Conservation (phyloP, 1,139 yeast genomes). For the Debaryomycetaceae sp. region DNA sequence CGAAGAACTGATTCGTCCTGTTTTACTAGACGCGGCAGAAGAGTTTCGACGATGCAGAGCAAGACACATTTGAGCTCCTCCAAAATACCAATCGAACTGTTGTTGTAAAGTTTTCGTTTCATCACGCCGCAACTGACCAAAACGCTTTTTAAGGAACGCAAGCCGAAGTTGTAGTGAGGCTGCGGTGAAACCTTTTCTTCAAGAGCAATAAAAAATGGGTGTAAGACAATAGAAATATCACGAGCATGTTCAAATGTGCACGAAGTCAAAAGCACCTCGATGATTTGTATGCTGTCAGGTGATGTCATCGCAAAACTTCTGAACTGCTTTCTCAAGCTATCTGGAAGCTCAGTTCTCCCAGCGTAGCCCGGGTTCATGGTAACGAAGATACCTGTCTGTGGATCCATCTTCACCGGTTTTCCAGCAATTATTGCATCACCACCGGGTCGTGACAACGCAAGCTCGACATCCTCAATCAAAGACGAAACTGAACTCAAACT, state of each 20-base stretch:
- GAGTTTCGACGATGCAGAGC: conserved; percentile 45
- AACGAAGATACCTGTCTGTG: conserved; percentile 65
- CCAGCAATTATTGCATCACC: conserved; percentile 38
- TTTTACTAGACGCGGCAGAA: conserved; percentile 53
- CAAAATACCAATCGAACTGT: conserved; percentile 2
- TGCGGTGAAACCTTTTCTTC: conserved; percentile 35
- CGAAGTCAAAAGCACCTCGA: conserved; percentile 60
- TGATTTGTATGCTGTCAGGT: conserved; percentile 64
- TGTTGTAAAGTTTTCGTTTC: conserved; percentile 13
- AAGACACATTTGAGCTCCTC: conserved; percentile 34
- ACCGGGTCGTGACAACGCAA: conserved; percentile 23
- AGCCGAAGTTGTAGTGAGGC: conserved; percentile 82
- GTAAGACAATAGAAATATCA: conserved; percentile 37
- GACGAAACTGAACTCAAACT: conserved; percentile 81
- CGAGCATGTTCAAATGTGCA: conserved; percentile 55
- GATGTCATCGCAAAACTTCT: conserved; percentile 62
- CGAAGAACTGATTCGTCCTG: conserved; percentile 37
- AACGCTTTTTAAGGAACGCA: conserved; percentile 66
- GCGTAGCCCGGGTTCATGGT: conserved; percentile 90
- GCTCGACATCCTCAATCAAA: conserved; percentile 65
- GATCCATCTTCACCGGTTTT: conserved; percentile 29
- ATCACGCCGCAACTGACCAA: conserved; percentile 49
- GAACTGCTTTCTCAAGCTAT: conserved; percentile 72
- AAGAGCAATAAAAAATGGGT: conserved; percentile 44
- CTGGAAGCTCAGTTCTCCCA: conserved; percentile 78